Evolutionary conservation across 768 basidiomycete genomes (phyloP).

Genomic region (Psilocybe subaeruginosa): DNA sequence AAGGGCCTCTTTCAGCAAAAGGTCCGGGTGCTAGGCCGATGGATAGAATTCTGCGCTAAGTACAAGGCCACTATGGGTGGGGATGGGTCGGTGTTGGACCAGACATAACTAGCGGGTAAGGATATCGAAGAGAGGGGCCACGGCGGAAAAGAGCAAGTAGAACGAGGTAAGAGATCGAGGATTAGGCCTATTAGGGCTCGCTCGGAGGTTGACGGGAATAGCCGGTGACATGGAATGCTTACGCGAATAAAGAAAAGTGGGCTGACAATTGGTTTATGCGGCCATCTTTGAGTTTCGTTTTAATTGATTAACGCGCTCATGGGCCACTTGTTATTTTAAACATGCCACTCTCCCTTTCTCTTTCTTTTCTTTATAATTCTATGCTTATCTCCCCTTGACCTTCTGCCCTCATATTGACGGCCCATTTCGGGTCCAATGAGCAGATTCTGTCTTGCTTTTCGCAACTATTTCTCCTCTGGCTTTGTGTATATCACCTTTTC

Average conservation of each 20-base stretch:
- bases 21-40: neutral
- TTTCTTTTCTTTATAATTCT: conserved; percentile 16
- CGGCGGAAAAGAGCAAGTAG: neutral
- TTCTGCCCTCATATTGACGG: conserved; percentile 10
- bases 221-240: conserved; percentile 22
- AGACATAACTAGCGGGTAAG: neutral
- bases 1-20: neutral
- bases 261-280: conserved; percentile 32
- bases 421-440: conserved; percentile 15
- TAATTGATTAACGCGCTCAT: conserved; percentile 15
- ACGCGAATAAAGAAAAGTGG: conserved; percentile 42
- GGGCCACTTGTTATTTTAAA: conserved; percentile 22
- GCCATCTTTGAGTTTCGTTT: neutral
- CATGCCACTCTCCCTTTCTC: conserved; percentile 25
- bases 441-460: conserved; percentile 8
- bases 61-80: too few relatives aligned
- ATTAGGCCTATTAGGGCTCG: neutral
- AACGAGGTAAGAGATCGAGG: neutral
- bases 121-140: neutral
- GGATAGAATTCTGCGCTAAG: too few relatives aligned
- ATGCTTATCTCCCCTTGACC: conserved; percentile 7
- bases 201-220: neutral
- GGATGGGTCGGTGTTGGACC: too few relatives aligned
- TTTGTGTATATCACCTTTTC: conserved; percentile 12
- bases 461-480: conserved; percentile 14